These are phyloP conservation scores for Thraustochytrium sp. DNA, from an alignment of 352 stramenopile genomes.

Conservation along the genomic window DNA sequence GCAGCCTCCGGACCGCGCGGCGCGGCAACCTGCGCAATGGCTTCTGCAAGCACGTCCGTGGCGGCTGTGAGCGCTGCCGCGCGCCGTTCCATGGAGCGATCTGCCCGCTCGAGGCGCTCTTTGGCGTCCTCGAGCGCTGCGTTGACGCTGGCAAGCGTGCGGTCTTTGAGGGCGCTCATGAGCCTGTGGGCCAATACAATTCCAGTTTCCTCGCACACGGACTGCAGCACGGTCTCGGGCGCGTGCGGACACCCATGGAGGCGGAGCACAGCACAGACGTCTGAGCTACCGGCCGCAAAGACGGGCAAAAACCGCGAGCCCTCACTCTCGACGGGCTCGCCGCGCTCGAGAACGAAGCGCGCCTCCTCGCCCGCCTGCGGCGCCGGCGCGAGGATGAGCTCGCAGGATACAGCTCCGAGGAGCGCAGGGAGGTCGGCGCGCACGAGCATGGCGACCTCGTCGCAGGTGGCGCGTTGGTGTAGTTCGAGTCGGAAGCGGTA, in stretches of 20 bases:
- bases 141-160: background rate
- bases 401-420: background rate
- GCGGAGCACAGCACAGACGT: background rate
- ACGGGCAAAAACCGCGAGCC: background rate
- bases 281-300: background rate
- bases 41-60: background rate
- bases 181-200: background rate
- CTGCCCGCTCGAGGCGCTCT: background rate
- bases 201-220: background rate
- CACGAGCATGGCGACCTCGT: background rate
- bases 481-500: slow-evolving; percentile 1
- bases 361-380: background rate
- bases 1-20: background rate
- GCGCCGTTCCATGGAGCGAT: background rate
- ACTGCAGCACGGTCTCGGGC: background rate
- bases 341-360: background rate
- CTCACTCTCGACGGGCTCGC: background rate
- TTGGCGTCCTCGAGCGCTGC: background rate
- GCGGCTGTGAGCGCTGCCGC: background rate
- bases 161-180: background rate
- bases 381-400: background rate
- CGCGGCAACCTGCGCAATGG: background rate
- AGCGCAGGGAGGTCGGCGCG: background rate
- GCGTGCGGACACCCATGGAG: background rate
- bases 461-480: background rate